Evolutionary conservation across 805 yeast genomes (phyloP), one percentile per base, ranked within the genome.

Genomic region (Zygosaccharomyces rouxii): DNA sequence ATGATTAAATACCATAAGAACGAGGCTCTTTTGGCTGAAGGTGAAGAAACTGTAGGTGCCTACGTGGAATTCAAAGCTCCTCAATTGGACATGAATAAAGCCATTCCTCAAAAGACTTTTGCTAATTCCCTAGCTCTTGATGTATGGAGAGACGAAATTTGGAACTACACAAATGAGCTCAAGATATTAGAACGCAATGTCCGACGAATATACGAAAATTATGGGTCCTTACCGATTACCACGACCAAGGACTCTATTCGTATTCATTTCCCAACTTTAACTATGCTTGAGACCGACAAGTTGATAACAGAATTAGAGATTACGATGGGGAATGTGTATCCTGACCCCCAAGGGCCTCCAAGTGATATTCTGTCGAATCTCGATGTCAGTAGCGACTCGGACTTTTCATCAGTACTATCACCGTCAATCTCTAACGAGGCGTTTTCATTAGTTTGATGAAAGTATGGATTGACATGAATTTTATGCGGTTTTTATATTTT

Each of bases 261-360:
- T 54, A 78, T 83, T 11, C 83, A 78, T 61, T 86, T 88, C 68
- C 89, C 92, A 29, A 86, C 84, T 61, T 75, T 84, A 50, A 88
- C 84, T 51, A 66, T 74, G 5, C 69, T 63, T 5, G 80, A 80
- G 55, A 77, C 86, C 56, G 84, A 82, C 56, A 51, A 54, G 18
- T 65, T 86, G 50, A 66, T 85, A 50, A 60, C 72, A 35, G 94
- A 85, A 38, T 71, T 78, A 51, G 84, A 79, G 21, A 78, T 86
- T 5, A 62, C 76, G 1, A 72, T 76, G 9, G 90, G 89, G 2
- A 66, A 74, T 21, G 80, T 84, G 16, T 64, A 67, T 53, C 70
- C 74, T n/a, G 67, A 51, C 23, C 28, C 26, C 16, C 44, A 41
- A 25, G 22, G 33, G n/a, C 38, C 30, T 10, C 47, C 35, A 22